Conservation (phyloP, 495 filamentous ascomycete genomes). For the Rostrohypoxylon terebratum region DNA sequence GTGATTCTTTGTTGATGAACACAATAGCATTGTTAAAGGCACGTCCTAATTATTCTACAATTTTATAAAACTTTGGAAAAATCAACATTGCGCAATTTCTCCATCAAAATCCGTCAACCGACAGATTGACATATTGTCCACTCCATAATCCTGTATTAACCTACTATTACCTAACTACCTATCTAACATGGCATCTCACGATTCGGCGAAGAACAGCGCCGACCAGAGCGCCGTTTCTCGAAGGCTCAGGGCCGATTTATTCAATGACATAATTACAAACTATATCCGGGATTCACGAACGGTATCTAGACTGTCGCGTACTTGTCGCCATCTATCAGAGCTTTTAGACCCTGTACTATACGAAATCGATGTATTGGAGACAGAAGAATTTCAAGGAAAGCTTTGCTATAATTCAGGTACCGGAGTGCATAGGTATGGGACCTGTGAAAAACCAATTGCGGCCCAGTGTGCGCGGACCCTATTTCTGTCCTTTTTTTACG, state of each 20-base stretch:
- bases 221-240: neutral
- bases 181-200: neutral
- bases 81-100: no score
- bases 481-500: no score
- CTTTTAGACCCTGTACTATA: slow-evolving; percentile 1
- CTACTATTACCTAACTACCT: neutral
- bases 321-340: neutral
- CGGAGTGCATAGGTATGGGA: no score
- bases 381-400: neutral
- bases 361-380: slow-evolving; percentile 5
- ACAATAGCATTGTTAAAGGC: no score
- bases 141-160: no score
- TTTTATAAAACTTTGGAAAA: no score
- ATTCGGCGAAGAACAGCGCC: neutral
- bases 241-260: neutral
- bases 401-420: neutral
- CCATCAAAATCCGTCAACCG: no score
- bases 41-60: no score
- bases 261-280: neutral
- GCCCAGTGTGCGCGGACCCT: no score
- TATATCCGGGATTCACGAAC: neutral
- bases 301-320: slow-evolving; percentile 5
- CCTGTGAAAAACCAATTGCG: no score
- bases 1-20: no score
- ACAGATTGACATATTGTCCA: no score